Evolutionary conservation across 164 flowering plant genomes (phyloP).

Genomic region (Macadamia integrifolia): DNA sequence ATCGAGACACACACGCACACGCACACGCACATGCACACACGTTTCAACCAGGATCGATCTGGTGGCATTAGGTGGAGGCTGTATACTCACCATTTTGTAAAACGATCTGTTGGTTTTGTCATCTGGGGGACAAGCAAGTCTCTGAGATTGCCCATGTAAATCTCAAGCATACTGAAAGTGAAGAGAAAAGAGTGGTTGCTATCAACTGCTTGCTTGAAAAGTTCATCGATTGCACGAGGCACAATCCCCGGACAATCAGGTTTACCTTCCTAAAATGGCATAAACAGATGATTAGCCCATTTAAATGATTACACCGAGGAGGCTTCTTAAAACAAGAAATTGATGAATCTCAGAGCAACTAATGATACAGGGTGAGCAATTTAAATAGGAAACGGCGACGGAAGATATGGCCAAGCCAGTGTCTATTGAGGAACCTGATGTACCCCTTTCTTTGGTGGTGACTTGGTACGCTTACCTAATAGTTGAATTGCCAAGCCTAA

Average conservation of each 20-base stretch:
- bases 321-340: background rate
- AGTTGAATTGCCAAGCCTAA: background rate
- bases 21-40: too few species aligned
- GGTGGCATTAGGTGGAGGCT: background rate
- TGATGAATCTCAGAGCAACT: too few species aligned
- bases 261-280: slow-evolving; percentile 45
- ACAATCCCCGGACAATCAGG: slow-evolving; percentile 51
- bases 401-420: too few species aligned
- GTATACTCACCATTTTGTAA: slow-evolving; percentile 39
- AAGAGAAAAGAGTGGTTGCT: slow-evolving; percentile 34
- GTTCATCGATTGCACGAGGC: slow-evolving; percentile 40
- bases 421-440: too few species aligned
- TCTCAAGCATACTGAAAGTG: slow-evolving; percentile 67
- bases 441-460: too few species aligned
- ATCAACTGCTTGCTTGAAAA: slow-evolving; percentile 49
- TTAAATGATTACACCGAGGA: background rate
- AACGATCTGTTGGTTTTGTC: slow-evolving; percentile 26
- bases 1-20: too few species aligned
- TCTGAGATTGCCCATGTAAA: slow-evolving; percentile 57
- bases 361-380: too few species aligned
- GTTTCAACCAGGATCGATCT: too few species aligned
- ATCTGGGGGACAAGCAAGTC: slow-evolving; percentile 52
- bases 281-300: background rate
- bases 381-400: too few species aligned
- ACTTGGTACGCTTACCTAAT: too few species aligned